Conservation (phyloP, 805 yeast species). For the Cyberlindnera euphorbiiphila region DNA sequence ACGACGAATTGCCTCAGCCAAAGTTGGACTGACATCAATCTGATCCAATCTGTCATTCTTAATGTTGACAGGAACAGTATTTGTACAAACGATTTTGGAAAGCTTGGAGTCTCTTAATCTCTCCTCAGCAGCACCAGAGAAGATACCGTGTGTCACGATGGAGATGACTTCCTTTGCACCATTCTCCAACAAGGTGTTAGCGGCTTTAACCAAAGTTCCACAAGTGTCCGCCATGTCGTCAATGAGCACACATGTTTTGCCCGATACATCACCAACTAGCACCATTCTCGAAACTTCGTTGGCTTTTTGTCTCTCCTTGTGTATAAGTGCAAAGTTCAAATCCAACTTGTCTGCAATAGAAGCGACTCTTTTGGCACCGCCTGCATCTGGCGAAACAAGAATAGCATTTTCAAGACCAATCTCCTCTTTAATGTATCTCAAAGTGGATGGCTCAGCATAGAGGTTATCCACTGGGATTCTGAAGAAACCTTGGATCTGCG, state of each 20-base stretch:
- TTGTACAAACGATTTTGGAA: conserved; percentile 80
- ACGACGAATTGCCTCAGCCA: conserved; percentile 93
- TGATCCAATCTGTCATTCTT: conserved; percentile 61
- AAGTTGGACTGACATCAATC: conserved; percentile 78
- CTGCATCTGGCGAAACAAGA: conserved; percentile 96
- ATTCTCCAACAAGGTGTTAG: conserved; percentile 74
- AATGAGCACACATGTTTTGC: conserved; percentile 77
- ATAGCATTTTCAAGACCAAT: conserved; percentile 57
- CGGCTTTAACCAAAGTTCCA: conserved; percentile 94
- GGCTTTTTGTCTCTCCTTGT: conserved; percentile 92
- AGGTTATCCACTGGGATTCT: conserved; percentile 92
- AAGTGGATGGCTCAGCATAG: conserved; percentile 90
- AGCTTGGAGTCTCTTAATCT: conserved; percentile 66
- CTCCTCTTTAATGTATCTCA: conserved; percentile 72
- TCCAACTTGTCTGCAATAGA: conserved; percentile 89
- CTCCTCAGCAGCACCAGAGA: conserved; percentile 78
- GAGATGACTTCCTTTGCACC: conserved; percentile 88
- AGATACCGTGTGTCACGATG: conserved; percentile 92
- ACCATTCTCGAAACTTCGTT: conserved; percentile 96
- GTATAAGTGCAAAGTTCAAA: conserved; percentile 90
- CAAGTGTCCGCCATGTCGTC: conserved; percentile 99
- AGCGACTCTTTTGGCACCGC: conserved; percentile 98
- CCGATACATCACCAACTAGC: conserved; percentile 87
- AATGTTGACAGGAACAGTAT: conserved; percentile 81
- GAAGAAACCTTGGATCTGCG: conserved; percentile 97